Percentiles rank a stretch among this genome's conserved stretches.
These are phyloP conservation scores for Butyriboletus loyo DNA, from an alignment of 768 basidiomycete genomes.

Conservation along the genomic window DNA sequence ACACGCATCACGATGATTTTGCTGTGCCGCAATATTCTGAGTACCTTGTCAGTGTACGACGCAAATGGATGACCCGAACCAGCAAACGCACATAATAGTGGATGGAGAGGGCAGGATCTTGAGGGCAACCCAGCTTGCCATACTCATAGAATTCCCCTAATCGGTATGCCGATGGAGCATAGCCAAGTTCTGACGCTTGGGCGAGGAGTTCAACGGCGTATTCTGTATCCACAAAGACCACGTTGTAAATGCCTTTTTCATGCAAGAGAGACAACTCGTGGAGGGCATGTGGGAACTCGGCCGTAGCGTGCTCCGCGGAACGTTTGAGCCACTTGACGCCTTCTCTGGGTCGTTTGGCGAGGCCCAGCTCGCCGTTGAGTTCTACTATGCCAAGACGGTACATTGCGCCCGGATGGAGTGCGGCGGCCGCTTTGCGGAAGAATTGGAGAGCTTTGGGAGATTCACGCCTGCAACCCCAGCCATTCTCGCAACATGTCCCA, in stretches of 20 bases:
- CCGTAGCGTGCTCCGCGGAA: conserved; percentile 90
- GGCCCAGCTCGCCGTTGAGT: conserved; percentile 90
- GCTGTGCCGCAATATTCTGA: conserved; percentile 97
- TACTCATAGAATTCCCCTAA: conserved; percentile 99
- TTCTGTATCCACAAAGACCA: conserved; percentile 94
- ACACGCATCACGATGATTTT: conserved; percentile 94
- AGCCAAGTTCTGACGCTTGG: conserved; percentile 92
- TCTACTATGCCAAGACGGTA: conserved; percentile 96
- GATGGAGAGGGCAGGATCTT: conserved; percentile 94
- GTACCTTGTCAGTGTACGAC: conserved; percentile 12
- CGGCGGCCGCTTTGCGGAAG: conserved; percentile 90
- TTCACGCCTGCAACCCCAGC: conserved; percentile 96
- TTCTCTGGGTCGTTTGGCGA: conserved; percentile 86
- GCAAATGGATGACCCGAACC: neutral
- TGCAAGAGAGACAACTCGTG: conserved; percentile 93
- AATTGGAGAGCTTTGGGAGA: conserved; percentile 88
- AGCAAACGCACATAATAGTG: conserved; percentile 91
- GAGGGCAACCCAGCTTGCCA: conserved; percentile 97
- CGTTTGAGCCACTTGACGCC: conserved; percentile 99
- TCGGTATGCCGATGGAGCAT: conserved; percentile 93
- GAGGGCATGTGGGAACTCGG: conserved; percentile 94
- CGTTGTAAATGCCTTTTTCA: conserved; percentile 97
- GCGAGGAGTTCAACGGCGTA: conserved; percentile 94
- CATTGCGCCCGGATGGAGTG: conserved; percentile 91
- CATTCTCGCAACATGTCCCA: conserved; percentile 97